Conservation (phyloP, 2,329 filamentous ascomycete species). For the Byssoonygena ceratinophila region DNA sequence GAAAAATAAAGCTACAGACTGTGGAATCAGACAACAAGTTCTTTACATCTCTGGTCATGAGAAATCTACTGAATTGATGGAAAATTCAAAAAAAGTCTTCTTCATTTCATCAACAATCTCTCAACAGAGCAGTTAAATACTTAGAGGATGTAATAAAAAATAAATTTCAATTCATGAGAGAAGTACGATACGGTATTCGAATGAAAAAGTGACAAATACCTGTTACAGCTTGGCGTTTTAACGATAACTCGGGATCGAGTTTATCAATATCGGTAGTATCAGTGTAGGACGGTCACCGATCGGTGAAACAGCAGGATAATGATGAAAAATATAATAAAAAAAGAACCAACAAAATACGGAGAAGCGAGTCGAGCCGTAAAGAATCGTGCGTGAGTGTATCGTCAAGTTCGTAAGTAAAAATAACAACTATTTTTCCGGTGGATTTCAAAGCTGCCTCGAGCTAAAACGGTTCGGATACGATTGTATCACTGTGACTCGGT, state of each 20-base stretch:
- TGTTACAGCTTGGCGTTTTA: conserved; percentile 2
- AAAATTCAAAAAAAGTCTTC: too few relatives aligned
- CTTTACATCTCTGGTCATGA: too few relatives aligned
- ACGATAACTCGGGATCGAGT: background rate
- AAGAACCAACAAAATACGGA: background rate
- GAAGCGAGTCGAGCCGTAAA: background rate
- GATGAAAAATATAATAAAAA: background rate
- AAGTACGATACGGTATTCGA: background rate
- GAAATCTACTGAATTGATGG: too few relatives aligned
- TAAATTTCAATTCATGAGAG: too few relatives aligned
- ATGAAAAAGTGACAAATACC: conserved; percentile 5
- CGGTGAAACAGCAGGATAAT: background rate
- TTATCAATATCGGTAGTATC: too few relatives aligned
- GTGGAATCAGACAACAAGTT: too few relatives aligned
- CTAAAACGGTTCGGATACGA: conserved; percentile 7
- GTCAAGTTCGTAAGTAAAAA: background rate
- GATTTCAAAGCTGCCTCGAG: conserved; percentile 5
- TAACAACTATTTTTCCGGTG: background rate
- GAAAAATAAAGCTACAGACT: too few relatives aligned
- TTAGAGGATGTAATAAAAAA: too few relatives aligned
- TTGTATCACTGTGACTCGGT: conserved; percentile 9
- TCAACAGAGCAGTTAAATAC: too few relatives aligned
- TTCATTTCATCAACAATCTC: too few relatives aligned
- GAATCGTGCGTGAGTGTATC: background rate
- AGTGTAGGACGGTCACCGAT: background rate